A percentile compares a stretch with the other conserved stretches of the same genome.
Conservation (phyloP, 2,329 filamentous ascomycete genomes). For the Byssothecium circinans region DNA sequence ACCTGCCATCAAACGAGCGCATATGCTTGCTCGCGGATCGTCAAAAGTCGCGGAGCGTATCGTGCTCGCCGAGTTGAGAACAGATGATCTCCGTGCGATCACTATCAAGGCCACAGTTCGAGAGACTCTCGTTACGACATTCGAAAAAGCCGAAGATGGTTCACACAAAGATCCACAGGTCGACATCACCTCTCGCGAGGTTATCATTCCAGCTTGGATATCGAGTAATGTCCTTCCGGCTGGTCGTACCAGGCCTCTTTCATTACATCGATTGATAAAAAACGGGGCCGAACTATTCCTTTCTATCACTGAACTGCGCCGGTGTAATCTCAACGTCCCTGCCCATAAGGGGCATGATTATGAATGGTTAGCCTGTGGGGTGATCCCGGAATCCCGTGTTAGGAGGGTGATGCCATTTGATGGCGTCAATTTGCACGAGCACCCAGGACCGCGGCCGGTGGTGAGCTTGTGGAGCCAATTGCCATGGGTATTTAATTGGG, state of each 20-base stretch:
- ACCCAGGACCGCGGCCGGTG: not conserved
- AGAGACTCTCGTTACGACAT: no score
- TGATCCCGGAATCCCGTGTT: conserved; percentile 10
- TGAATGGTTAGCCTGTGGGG: conserved; percentile 18
- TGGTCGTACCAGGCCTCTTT: conserved; percentile 1
- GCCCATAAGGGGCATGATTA: conserved; percentile 10
- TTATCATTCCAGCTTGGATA: conserved; percentile 15
- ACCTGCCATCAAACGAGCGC: not conserved
- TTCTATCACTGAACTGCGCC: conserved; percentile 13
- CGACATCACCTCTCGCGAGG: no score
- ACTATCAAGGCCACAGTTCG: not conserved
- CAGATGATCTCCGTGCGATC: conserved; percentile 5
- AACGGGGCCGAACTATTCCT: conserved; percentile 13
- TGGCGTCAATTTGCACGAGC: conserved; percentile 9
- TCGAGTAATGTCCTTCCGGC: no score
- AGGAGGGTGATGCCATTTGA: conserved; percentile 17
- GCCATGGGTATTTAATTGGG: conserved; percentile 11
- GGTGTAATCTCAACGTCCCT: conserved; percentile 2
- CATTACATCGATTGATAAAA: not conserved
- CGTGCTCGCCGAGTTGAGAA: conserved; percentile 10
- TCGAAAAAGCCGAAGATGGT: no score
- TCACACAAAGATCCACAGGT: no score
- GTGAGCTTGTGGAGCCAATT: conserved; percentile 1
- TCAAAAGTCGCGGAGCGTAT: conserved; percentile 10
- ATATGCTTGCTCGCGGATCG: conserved; percentile 10